phyloP scores from a whole-genome alignment of 495 filamentous ascomycete genomes.

The Aspergillus ostianus region DNA sequence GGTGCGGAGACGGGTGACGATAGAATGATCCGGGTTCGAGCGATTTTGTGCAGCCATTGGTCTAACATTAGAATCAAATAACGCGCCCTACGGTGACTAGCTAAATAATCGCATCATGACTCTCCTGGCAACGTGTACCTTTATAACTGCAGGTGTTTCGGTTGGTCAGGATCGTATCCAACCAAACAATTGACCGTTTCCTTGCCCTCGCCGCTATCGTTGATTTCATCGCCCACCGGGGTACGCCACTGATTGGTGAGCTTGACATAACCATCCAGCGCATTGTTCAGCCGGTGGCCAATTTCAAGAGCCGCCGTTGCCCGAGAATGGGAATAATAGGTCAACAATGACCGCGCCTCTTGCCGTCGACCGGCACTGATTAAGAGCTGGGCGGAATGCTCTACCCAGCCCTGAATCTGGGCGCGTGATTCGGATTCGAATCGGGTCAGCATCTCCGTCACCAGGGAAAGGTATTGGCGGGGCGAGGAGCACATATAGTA shows the following conservation, averaged over 20 bases:
- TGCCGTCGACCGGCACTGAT: background rate
- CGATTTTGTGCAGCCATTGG: no score
- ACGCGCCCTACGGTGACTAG: no score
- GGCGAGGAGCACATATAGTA: background rate
- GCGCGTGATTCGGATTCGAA: background rate
- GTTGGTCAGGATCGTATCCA: background rate
- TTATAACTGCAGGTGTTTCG: background rate
- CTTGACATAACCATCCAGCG: background rate
- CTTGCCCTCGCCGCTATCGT: background rate
- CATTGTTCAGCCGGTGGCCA: background rate
- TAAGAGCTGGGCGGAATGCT: background rate
- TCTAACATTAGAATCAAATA: no score
- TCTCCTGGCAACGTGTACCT: no score
- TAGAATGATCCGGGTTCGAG: no score
- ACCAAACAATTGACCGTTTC: background rate
- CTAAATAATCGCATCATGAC: no score
- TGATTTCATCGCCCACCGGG: background rate
- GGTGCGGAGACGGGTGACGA: no score
- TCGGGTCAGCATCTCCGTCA: background rate
- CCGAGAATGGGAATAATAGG: background rate
- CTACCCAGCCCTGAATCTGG: background rate
- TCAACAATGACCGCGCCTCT: background rate
- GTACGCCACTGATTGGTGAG: background rate
- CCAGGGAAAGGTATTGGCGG: background rate
- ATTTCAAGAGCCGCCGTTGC: background rate